Conservation (phyloP, 1,139 yeast genomes). For the Geotrichum citri-aurantii region DNA sequence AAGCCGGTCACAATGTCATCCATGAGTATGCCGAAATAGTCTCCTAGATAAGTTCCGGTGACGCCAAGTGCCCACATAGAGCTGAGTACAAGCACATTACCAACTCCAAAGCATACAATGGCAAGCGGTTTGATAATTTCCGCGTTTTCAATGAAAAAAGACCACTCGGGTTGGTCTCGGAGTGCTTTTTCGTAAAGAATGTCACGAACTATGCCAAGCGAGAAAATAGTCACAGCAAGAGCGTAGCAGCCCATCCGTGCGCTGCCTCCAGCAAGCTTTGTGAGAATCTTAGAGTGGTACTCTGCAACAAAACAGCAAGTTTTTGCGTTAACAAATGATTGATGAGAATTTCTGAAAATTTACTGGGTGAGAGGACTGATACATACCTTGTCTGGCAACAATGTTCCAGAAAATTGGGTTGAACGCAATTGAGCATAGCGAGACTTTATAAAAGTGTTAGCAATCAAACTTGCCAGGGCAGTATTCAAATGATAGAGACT, state of each 20-base stretch:
- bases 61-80: constrained; percentile 95
- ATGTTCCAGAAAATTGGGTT: constrained; percentile 95
- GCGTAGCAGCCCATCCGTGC: constrained; percentile 74
- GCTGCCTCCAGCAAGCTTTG: constrained; percentile 65
- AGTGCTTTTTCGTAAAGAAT: constrained; percentile 65
- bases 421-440: constrained; percentile 56
- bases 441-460: constrained; percentile 15
- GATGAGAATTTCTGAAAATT: background rate
- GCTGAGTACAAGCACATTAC: constrained; percentile 70
- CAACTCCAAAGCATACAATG: constrained; percentile 48
- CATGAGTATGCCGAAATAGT: constrained; percentile 94
- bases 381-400: constrained; percentile 61
- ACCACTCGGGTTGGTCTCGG: constrained; percentile 45
- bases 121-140: constrained; percentile 42
- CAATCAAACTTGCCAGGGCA: background rate
- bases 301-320: constrained; percentile 38
- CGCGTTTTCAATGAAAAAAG: constrained; percentile 8
- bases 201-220: constrained; percentile 79
- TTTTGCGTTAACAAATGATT: constrained; percentile 3
- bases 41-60: constrained; percentile 95
- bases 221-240: constrained; percentile 74
- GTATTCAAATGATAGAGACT: constrained; percentile 6
- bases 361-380: background rate
- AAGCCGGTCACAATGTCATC: constrained; percentile 83
- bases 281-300: constrained; percentile 65